Conservation (phyloP, 225 moss, liverwort and hornwort genomes). For the Polytrichum commune region DNA sequence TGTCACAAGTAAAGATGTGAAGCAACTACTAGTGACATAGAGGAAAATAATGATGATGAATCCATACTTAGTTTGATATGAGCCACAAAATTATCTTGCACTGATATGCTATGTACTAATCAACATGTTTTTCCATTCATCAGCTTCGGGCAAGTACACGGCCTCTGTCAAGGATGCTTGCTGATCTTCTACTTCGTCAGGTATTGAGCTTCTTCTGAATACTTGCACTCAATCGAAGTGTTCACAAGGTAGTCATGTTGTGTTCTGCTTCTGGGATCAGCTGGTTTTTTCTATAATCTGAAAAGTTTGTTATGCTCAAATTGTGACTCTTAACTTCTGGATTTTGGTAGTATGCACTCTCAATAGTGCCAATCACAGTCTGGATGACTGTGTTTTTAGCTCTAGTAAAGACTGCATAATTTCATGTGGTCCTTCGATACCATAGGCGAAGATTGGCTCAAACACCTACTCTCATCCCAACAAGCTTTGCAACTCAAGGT, state of each 20-base stretch:
- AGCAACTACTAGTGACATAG: too few relatives aligned
- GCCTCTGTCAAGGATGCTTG: conserved; percentile 56
- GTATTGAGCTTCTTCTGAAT: conserved; percentile 14
- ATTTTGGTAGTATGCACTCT: conserved; percentile 60
- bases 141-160: conserved; percentile 77
- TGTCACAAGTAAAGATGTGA: conserved; percentile 64
- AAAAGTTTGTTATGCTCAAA: not conserved
- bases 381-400: conserved; percentile 69
- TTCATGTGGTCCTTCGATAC: not conserved
- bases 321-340: not conserved
- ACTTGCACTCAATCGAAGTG: not conserved
- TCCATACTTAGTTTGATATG: conserved; percentile 2
- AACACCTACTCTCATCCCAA: too few relatives aligned
- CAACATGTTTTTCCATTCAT: not conserved
- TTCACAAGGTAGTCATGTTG: not conserved
- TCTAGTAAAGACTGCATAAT: conserved; percentile 23
- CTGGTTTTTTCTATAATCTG: not conserved
- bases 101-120: not conserved
- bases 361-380: conserved; percentile 50
- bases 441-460: too few relatives aligned
- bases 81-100: not conserved
- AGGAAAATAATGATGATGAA: too few relatives aligned
- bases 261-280: not conserved
- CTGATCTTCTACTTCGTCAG: conserved; percentile 57
- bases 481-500: too few relatives aligned